Evolutionary conservation across 306 rosid genomes (phyloP).

Genomic region (Macrotyloma uniflorum): DNA sequence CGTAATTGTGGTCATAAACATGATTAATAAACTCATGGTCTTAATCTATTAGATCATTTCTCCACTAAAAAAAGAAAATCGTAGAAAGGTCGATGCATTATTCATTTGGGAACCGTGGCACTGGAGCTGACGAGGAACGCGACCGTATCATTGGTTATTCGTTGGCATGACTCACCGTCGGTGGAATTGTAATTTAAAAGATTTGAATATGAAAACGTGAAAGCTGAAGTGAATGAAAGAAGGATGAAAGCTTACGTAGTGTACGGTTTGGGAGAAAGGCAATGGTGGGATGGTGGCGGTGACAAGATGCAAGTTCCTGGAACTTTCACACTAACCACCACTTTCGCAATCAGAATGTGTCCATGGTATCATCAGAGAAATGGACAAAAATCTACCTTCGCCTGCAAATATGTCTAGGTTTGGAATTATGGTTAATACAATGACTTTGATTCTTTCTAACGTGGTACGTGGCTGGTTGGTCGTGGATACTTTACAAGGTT

Average conservation of each 20-base stretch:
- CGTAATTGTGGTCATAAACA: constrained; percentile 9
- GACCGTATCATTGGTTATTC: neutral
- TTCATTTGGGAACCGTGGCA: constrained; percentile 16
- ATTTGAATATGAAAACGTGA: constrained; percentile 22
- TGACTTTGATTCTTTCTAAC: neutral
- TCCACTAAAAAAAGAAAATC: neutral
- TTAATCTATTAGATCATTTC: neutral
- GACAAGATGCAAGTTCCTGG: constrained; percentile 23
- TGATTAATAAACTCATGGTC: neutral
- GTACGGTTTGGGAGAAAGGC: neutral
- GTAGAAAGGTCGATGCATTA: neutral
- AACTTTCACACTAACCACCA: constrained; percentile 27
- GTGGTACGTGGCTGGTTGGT: neutral
- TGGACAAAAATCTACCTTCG: neutral
- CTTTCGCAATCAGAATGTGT: neutral
- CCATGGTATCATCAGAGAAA: neutral
- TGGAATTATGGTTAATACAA: neutral
- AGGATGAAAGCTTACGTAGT: constrained; percentile 1
- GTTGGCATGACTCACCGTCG: constrained; percentile 36
- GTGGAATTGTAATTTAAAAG: constrained; percentile 3
- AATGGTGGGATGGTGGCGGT: neutral
- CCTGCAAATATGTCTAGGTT: neutral
- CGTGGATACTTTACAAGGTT: neutral
- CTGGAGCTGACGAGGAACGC: constrained; percentile 46
- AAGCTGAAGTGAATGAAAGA: constrained; percentile 18